phyloP scores from a whole-genome alignment of 352 stramenopile species.

The Globisporangium nunn region DNA sequence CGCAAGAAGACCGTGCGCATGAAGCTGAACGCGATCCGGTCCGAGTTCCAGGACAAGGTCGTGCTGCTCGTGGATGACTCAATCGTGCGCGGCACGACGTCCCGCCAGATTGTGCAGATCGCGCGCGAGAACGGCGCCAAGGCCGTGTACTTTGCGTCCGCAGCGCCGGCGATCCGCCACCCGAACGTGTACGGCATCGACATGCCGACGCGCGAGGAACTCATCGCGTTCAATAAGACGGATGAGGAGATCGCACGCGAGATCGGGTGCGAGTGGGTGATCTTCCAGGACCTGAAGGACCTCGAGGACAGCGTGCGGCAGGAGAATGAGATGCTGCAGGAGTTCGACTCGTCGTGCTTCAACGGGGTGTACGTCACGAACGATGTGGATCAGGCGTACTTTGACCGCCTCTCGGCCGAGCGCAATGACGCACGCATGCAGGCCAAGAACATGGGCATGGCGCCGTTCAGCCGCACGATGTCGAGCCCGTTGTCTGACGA shows the following conservation, averaged over 20 bases:
- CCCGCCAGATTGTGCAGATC: constrained; percentile 98
- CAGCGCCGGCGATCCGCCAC: constrained; percentile 95
- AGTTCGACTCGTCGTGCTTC: constrained; percentile 97
- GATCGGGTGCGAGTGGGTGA: constrained; percentile 94
- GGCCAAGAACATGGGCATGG: constrained; percentile 79
- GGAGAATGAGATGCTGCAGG: constrained; percentile 58
- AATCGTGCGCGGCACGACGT: constrained; percentile 98
- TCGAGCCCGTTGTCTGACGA: constrained; percentile 75
- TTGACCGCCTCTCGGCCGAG: constrained; percentile 71
- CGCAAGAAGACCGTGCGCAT: constrained; percentile 96
- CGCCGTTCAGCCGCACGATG: constrained; percentile 68
- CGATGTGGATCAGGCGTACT: constrained; percentile 85
- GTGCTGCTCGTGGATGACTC: constrained; percentile 99
- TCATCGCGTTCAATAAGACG: constrained; percentile 95
- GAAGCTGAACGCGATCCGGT: constrained; percentile 97
- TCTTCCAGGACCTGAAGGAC: constrained; percentile 91
- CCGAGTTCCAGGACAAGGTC: constrained; percentile 90
- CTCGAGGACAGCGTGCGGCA: constrained; percentile 84
- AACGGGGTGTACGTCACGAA: constrained; percentile 95
- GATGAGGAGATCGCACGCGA: constrained; percentile 92
- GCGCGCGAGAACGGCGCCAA: constrained; percentile 96
- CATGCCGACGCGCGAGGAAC: constrained; percentile 96
- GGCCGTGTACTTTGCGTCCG: constrained; percentile 94
- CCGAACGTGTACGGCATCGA: constrained; percentile 99
- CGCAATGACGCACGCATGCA: constrained; percentile 79